Evolutionary conservation across 345 rosid genomes (phyloP), one percentile per base, ranked within the genome.

Genomic region (Tarenaya hassleriana): DNA sequence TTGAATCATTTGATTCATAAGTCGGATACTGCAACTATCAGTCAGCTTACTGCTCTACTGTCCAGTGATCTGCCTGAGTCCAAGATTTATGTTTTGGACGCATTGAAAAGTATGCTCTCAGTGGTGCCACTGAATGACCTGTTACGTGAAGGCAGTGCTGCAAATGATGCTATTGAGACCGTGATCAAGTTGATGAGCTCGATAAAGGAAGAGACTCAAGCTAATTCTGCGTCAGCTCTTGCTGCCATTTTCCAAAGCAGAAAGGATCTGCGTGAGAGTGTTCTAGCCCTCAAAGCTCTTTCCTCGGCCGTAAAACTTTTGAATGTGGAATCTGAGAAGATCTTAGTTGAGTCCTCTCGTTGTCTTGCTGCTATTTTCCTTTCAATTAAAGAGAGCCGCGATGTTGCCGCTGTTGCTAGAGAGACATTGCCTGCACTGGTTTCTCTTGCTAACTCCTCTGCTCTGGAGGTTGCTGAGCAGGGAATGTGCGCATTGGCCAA

Each of bases 401-500:
- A 67, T 47, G 52, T 50, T 13, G 41, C 67, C 34, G 54, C 62
- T 56, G 61, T 67, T 55, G 67, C 53, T n/a, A 85, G 79, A 35
- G 97, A 83, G 66, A 74, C 81, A 48, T 10, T 67, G 16, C 81
- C 75, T 62, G 79, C 89, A 55, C 71, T 89, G 41, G 75, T 86
- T 59, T 70, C 69, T 50, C 68, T 83, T 77, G 94, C 90, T 12
- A 81, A 83, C 61, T 74, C 87, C 55, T 75, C 94, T 57, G 72
- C 81, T 32, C 56, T 77, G 41, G 84, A 75, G 49, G 78, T 82
- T 55, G 86, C 97, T 58, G 94, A 86, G 70, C 74, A 82, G 14
- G 95, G 94, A 34, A 77, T 83, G 53, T 79, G 84, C 63, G 88
- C 97, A 1, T 64, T 86, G 61, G 94, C 97, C 64, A 89, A 86